Conservation (phyloP, 2,329 filamentous ascomycete genomes). For the Phialophora tarda region DNA sequence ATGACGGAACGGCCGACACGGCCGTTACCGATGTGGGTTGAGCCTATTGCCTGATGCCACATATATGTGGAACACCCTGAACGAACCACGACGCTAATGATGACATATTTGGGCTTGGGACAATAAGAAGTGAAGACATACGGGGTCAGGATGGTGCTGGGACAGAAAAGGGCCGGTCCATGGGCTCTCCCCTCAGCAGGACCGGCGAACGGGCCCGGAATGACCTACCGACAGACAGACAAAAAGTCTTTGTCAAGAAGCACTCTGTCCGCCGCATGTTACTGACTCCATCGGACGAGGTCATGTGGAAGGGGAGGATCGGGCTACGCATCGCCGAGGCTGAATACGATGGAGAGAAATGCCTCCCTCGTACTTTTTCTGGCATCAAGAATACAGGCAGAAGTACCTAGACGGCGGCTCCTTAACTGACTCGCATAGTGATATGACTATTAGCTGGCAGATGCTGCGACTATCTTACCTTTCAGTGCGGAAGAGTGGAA, state of each 20-base stretch:
- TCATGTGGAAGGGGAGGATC: neutral
- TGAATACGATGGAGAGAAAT: neutral
- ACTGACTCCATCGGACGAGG: neutral
- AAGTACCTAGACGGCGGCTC: neutral
- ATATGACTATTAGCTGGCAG: constrained; percentile 1
- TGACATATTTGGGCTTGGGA: constrained; percentile 8
- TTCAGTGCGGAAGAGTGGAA: neutral
- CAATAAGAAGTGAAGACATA: neutral
- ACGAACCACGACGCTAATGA: constrained; percentile 10
- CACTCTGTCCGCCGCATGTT: neutral
- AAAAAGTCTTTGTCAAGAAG: neutral
- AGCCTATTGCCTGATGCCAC: constrained; percentile 19
- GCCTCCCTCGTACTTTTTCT: neutral
- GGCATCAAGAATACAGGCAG: neutral
- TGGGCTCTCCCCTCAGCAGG: constrained; percentile 1
- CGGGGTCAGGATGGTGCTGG: neutral
- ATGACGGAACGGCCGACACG: neutral
- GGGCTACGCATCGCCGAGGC: neutral
- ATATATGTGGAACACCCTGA: constrained; percentile 26
- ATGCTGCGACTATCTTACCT: neutral
- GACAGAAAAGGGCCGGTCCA: neutral
- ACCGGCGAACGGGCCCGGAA: neutral
- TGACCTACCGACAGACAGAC: neutral
- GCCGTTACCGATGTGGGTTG: neutral
- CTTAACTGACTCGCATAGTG: neutral